Percentiles rank a stretch among this genome's conserved stretches.
phyloP scores from a whole-genome alignment of 2,329 filamentous ascomycete species.

The Cordyceps cicadae region DNA sequence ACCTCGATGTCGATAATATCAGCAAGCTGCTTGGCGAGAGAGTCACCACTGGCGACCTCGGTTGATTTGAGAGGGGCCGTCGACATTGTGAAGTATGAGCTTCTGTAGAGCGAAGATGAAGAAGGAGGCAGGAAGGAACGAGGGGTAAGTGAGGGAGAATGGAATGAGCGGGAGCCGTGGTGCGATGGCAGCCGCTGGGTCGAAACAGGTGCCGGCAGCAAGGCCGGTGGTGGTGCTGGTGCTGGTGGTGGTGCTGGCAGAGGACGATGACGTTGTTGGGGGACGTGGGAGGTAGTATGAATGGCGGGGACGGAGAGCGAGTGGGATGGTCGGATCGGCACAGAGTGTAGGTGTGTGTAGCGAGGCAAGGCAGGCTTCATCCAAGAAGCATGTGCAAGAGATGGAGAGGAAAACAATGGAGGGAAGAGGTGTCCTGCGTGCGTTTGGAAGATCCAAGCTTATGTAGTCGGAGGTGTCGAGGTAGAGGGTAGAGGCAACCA shows the following conservation, averaged over 20 bases:
- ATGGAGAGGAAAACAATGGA: neutral
- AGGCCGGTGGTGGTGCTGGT: neutral
- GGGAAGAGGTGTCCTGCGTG: neutral
- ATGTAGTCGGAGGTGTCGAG: neutral
- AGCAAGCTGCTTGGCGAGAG: conserved; percentile 14
- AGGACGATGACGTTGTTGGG: conserved; percentile 2
- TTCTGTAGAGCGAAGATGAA: neutral
- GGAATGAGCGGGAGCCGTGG: neutral
- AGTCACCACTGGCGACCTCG: conserved; percentile 6
- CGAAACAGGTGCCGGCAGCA: neutral
- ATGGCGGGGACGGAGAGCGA: neutral
- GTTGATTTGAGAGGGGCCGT: conserved; percentile 6
- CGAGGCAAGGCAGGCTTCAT: neutral
- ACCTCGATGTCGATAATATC: conserved; percentile 19
- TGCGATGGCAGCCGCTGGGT: neutral
- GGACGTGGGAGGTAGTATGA: neutral
- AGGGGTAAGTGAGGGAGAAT: neutral
- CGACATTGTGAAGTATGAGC: neutral
- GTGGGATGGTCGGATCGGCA: neutral
- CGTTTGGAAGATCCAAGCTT: neutral
- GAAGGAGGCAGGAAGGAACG: neutral
- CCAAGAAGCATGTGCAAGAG: neutral
- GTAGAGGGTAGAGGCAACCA: neutral
- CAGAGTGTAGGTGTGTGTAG: neutral
- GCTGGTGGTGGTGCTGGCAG: neutral